Percentiles rank a stretch among this genome's conserved stretches.
These are phyloP conservation scores for Salix dunnii DNA, from an alignment of 345 rosid species.

Conservation along the genomic window DNA sequence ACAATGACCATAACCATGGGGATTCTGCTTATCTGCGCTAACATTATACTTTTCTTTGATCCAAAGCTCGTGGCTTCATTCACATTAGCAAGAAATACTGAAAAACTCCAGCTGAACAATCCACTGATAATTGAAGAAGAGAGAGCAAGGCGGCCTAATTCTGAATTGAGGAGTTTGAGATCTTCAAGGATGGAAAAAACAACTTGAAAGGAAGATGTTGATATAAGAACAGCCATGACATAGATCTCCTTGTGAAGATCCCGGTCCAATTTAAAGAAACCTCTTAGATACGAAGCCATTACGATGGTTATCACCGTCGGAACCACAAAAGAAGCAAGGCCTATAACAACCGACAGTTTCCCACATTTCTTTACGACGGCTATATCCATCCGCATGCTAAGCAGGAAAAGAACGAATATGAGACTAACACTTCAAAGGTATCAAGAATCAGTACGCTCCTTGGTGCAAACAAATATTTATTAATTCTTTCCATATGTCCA, in stretches of 20 bases:
- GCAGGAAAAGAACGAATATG: constrained; percentile 30
- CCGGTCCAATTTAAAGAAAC: not conserved
- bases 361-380: constrained; percentile 36
- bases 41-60: not conserved
- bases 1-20: not conserved
- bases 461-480: constrained; percentile 14
- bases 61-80: not conserved
- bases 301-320: constrained; percentile 16
- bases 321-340: constrained; percentile 26
- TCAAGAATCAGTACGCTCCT: constrained; percentile 22
- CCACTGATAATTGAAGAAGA: constrained; percentile 43
- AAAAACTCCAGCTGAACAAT: constrained; percentile 19
- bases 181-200: constrained; percentile 31
- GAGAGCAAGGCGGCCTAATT: constrained; percentile 46
- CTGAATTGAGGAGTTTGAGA: constrained; percentile 43
- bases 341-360: constrained; percentile 31
- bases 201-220: constrained; percentile 36
- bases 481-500: constrained; percentile 19
- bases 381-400: constrained; percentile 35
- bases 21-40: not conserved
- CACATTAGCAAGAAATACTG: not conserved
- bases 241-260: not conserved
- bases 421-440: constrained; percentile 27
- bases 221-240: constrained; percentile 1
- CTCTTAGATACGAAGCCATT: constrained; percentile 13